A percentile compares a stretch with the other conserved stretches of the same genome.
Evolutionary conservation across 192 early-diverging fungal genomes (phyloP).

Genomic region (Chytriomyces sp.): DNA sequence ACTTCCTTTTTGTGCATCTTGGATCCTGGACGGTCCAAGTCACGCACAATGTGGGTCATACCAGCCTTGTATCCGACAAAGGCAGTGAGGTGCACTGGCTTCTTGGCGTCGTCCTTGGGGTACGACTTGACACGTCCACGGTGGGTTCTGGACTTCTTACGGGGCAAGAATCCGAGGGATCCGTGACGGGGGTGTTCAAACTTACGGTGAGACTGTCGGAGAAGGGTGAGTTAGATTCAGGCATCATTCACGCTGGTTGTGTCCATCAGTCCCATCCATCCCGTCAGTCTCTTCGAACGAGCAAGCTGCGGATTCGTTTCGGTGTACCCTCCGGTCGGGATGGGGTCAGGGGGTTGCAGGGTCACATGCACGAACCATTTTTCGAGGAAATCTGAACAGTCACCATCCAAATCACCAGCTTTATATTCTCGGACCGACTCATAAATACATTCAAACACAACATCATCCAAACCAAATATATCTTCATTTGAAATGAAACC

Average conservation of each 20-base stretch:
- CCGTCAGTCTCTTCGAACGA: too few relatives aligned
- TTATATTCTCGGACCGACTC: too few relatives aligned
- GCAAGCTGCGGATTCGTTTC: too few relatives aligned
- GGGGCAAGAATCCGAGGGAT: conserved; percentile 77
- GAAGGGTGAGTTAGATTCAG: too few relatives aligned
- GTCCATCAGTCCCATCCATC: too few relatives aligned
- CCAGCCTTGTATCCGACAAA: conserved; percentile 99
- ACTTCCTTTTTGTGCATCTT: conserved; percentile 99
- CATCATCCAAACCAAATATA: conserved; percentile 1
- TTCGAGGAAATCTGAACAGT: too few relatives aligned
- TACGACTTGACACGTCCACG: conserved; percentile 98
- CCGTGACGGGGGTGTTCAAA: conserved; percentile 97
- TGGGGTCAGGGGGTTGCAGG: too few relatives aligned
- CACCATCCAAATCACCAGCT: too few relatives aligned
- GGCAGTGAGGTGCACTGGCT: conserved; percentile 97
- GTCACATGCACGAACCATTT: too few relatives aligned
- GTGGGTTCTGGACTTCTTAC: conserved; percentile 91
- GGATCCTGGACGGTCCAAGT: conserved; percentile 97
- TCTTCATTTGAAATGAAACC: conserved; percentile 37
- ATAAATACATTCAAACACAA: conserved; percentile 7
- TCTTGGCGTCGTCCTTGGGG: conserved; percentile 95
- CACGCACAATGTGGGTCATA: conserved; percentile 99
- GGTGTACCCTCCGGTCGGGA: too few relatives aligned
- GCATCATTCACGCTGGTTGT: too few relatives aligned
- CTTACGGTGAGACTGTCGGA: conserved; percentile 50